Evolutionary conservation across 345 rosid genomes (phyloP), one percentile per base, ranked within the genome.

Genomic region (Aurinia saxatilis): DNA sequence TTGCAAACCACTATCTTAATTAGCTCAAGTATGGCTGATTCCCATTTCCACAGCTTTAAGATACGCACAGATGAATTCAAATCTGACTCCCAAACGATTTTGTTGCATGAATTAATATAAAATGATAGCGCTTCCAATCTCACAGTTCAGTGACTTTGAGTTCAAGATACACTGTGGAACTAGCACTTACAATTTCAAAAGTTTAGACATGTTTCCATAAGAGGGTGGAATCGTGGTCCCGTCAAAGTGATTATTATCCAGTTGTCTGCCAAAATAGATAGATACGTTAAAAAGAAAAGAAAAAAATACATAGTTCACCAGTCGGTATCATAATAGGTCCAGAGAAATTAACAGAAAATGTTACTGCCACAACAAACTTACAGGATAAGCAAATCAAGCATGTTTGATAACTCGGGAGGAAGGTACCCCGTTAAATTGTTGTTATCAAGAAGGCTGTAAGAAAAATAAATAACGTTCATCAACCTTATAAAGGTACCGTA

Each of bases 391-490:
- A 93, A 71, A 2, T 50, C 65, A 15, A 97, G 99, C 84, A 87
- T 47, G 38, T 71, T 49, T 21, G 91, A 71, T 44, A 93, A 73
- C 78, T 85, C 84, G 13, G 88, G 80, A 18, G 99, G 99, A 70
- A 93, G 95, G 75, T 39, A 38, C 58, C 99, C 99, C 0, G 91
- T 64, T 70, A 93, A 81, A 46, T 93, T 84, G 72, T 93, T 93
- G 71, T 87, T 93, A 71, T 93, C 99, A 66, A 93, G 80, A 67
- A 93, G 90, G 64, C 99, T 93, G 85, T 74, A 80, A 64, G 46
- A 41, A 21, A n/a, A 48, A 34, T 0, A 51, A 58, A 35, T 29
- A 57, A 61, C 15, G 41, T 34, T 42, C 59, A 23, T 16, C 41
- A 51, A 29, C 7, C 10, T 10, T 29, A 18, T 11, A 7, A 50